phyloP scores from a whole-genome alignment of 768 basidiomycete species.

The Gymnopilus dilepis region DNA sequence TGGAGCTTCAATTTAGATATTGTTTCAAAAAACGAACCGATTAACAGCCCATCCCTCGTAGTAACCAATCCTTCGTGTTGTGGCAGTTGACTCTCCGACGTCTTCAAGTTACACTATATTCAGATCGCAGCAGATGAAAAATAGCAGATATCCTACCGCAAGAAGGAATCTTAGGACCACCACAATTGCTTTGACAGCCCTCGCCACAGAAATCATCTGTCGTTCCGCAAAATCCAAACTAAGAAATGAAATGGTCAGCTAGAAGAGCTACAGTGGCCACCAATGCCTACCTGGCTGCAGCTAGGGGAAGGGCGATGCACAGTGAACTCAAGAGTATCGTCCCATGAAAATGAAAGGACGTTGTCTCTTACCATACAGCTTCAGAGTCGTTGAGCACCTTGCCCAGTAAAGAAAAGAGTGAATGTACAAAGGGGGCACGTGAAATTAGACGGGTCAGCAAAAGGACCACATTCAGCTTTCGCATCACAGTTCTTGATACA shows the following conservation, averaged over 20 bases:
- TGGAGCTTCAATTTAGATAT: too few species aligned
- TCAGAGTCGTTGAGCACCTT: neutral
- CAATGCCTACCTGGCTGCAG: conserved; percentile 18
- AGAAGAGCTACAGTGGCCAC: too few species aligned
- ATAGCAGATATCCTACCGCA: conserved; percentile 12
- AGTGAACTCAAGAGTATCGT: neutral
- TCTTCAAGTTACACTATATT: conserved; percentile 1
- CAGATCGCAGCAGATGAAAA: too few species aligned
- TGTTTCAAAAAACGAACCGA: conserved; percentile 1
- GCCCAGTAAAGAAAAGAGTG: neutral
- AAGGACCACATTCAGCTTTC: conserved; percentile 12
- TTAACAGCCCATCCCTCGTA: conserved; percentile 23
- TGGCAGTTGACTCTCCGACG: conserved; percentile 25
- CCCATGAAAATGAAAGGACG: neutral
- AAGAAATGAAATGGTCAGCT: too few species aligned
- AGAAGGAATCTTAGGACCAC: conserved; percentile 15
- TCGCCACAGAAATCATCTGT: conserved; percentile 9
- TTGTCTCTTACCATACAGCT: conserved; percentile 2
- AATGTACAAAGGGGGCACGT: conserved; percentile 10
- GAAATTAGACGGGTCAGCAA: conserved; percentile 7
- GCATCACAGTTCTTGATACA: conserved; percentile 8
- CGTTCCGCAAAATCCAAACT: conserved; percentile 16
- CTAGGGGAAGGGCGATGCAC: neutral
- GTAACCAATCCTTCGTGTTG: conserved; percentile 30
- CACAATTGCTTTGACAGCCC: conserved; percentile 5